Percentiles rank a stretch among this genome's conserved stretches.
Conservation (phyloP, 371 early-diverging fungal genomes). For the Mucor indicus region DNA sequence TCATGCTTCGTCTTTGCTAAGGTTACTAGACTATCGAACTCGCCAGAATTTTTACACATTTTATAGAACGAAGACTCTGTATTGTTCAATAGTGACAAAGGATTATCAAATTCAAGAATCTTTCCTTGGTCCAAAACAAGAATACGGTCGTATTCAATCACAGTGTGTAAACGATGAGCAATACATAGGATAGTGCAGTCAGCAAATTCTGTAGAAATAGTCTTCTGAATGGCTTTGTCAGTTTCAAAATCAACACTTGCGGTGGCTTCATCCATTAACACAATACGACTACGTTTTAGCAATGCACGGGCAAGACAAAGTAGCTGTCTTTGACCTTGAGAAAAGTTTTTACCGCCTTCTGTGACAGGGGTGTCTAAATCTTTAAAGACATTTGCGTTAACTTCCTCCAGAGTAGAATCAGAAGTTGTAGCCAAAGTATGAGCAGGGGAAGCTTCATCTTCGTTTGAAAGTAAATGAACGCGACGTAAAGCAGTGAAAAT, state of each 20-base stretch:
- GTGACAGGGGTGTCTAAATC: slow-evolving; percentile 34
- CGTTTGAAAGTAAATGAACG: slow-evolving; percentile 43
- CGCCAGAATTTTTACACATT: slow-evolving; percentile 71
- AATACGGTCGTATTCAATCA: slow-evolving; percentile 51
- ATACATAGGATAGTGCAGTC: slow-evolving; percentile 64
- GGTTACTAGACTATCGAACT: slow-evolving; percentile 52
- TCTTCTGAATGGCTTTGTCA: slow-evolving; percentile 60
- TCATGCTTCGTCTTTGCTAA: slow-evolving; percentile 35
- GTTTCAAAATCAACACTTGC: slow-evolving; percentile 68
- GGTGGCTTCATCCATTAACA: slow-evolving; percentile 60
- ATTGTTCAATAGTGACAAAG: slow-evolving; percentile 46
- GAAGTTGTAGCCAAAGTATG: too few species aligned
- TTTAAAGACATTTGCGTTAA: slow-evolving; percentile 24
- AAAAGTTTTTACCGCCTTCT: slow-evolving; percentile 75
- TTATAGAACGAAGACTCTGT: slow-evolving; percentile 49
- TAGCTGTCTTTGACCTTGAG: slow-evolving; percentile 83
- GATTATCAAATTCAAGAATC: slow-evolving; percentile 45
- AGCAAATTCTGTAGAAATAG: slow-evolving; percentile 60
- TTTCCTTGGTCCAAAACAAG: slow-evolving; percentile 42
- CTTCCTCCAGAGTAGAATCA: slow-evolving; percentile 28
- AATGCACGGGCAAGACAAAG: slow-evolving; percentile 81
- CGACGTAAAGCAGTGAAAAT: slow-evolving; percentile 67
- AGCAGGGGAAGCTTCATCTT: neutral
- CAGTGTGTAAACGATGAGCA: slow-evolving; percentile 65
- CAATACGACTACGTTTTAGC: slow-evolving; percentile 46